Evolutionary conservation across 2,329 filamentous ascomycete genomes (phyloP).

Genomic region (Curvularia hawaiiensis): DNA sequence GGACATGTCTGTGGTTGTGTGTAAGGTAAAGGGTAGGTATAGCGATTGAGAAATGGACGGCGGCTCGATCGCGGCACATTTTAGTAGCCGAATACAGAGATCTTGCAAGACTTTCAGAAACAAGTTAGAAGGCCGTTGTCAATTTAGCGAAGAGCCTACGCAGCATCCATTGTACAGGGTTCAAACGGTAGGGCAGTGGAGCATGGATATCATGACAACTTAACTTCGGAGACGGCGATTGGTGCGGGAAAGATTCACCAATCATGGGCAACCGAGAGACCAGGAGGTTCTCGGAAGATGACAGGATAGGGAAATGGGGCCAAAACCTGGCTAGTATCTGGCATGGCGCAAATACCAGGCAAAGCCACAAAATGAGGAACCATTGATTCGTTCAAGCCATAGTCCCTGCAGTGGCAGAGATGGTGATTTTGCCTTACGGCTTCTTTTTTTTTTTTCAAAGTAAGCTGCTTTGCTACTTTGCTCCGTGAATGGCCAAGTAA

Average conservation of each 20-base stretch:
- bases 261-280: slow-evolving; percentile 1
- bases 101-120: neutral
- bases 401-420: neutral
- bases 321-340: slow-evolving; percentile 27
- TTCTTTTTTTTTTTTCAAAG: neutral
- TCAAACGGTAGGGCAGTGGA: slow-evolving; percentile 12
- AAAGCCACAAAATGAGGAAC: slow-evolving; percentile 8
- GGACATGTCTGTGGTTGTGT: slow-evolving; percentile 8
- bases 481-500: slow-evolving; percentile 10
- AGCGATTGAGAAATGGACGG: slow-evolving; percentile 23
- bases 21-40: neutral
- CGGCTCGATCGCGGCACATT: slow-evolving; percentile 7
- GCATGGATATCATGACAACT: neutral
- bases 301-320: slow-evolving; percentile 28
- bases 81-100: neutral
- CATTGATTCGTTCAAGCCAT: neutral
- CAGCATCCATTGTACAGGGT: slow-evolving; percentile 10
- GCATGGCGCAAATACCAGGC: slow-evolving; percentile 15
- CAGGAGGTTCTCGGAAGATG: slow-evolving; percentile 11
- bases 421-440: neutral
- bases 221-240: neutral
- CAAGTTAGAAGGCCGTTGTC: neutral
- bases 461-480: slow-evolving; percentile 11
- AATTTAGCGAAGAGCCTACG: neutral
- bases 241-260: slow-evolving; percentile 2